A percentile compares a stretch with the other conserved stretches of the same genome.
These are phyloP conservation scores for Neurospora sp. DNA, from an alignment of 495 filamentous ascomycete species.

Conservation along the genomic window DNA sequence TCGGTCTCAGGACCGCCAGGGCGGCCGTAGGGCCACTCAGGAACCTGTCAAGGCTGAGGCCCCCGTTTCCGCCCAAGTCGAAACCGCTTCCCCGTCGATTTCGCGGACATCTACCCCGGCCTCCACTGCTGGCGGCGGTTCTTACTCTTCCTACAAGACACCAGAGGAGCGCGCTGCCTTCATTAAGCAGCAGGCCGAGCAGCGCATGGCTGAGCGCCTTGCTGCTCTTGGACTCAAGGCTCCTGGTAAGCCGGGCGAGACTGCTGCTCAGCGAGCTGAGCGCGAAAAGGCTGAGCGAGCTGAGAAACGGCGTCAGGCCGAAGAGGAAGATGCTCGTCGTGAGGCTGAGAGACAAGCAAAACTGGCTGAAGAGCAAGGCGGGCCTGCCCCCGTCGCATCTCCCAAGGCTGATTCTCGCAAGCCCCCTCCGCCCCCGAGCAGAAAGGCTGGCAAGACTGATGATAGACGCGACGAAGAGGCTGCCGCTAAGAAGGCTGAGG, in stretches of 20 bases:
- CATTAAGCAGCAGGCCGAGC: conserved; percentile 93
- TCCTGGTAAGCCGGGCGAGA: conserved; percentile 61
- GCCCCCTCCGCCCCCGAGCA: conserved; percentile 76
- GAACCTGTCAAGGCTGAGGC: conserved; percentile 36
- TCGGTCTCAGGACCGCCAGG: conserved; percentile 55
- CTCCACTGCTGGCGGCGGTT: conserved; percentile 33
- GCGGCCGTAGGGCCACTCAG: conserved; percentile 31
- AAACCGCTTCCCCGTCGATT: conserved; percentile 26
- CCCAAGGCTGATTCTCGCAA: conserved; percentile 56
- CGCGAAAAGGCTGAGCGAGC: conserved; percentile 81
- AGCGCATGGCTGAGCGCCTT: conserved; percentile 94
- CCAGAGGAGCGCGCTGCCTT: conserved; percentile 90
- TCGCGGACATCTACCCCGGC: conserved; percentile 37
- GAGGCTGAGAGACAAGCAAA: conserved; percentile 81
- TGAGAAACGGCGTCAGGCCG: conserved; percentile 74
- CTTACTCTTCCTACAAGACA: conserved; percentile 75
- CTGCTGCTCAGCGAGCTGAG: conserved; percentile 71
- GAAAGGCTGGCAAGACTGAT: conserved; percentile 56
- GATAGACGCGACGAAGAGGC: conserved; percentile 45
- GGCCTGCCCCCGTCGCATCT: conserved; percentile 39
- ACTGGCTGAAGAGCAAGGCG: conserved; percentile 70
- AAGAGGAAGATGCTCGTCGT: conserved; percentile 89
- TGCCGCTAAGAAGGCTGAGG: conserved; percentile 36
- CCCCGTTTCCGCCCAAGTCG: conserved; percentile 27
- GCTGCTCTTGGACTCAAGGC: conserved; percentile 87